A percentile compares a stretch with the other conserved stretches of the same genome.
phyloP scores from a whole-genome alignment of 805 yeast species.

The Candida methanosorbosa region DNA sequence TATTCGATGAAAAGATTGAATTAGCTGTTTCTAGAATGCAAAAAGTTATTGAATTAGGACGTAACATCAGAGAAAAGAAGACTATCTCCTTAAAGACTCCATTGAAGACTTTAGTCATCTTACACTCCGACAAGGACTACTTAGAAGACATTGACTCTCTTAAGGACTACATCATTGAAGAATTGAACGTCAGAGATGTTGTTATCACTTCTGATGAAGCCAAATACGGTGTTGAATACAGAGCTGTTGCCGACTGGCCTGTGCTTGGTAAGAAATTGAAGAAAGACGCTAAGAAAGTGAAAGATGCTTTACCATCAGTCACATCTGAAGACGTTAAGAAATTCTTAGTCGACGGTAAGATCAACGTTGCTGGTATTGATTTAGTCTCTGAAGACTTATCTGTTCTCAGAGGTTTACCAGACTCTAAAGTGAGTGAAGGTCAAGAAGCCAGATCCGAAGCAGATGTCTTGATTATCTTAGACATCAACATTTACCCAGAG shows the following conservation, averaged over 20 bases:
- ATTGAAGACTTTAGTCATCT: slow-evolving; percentile 74
- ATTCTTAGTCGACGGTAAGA: slow-evolving; percentile 62
- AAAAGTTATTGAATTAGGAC: slow-evolving; percentile 90
- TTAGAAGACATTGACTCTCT: slow-evolving; percentile 71
- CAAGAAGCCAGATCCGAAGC: slow-evolving; percentile 82
- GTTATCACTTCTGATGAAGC: slow-evolving; percentile 85
- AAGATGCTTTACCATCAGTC: slow-evolving; percentile 81
- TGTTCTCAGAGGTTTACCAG: slow-evolving; percentile 85
- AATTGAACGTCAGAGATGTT: slow-evolving; percentile 84
- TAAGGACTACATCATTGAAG: slow-evolving; percentile 76
- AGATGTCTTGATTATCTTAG: slow-evolving; percentile 85
- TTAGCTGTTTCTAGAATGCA: slow-evolving; percentile 92
- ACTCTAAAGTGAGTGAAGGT: slow-evolving; percentile 51
- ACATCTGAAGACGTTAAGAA: slow-evolving; percentile 76
- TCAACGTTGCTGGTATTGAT: slow-evolving; percentile 83
- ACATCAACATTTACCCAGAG: slow-evolving; percentile 79
- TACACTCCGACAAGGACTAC: slow-evolving; percentile 71
- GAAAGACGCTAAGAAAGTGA: slow-evolving; percentile 88
- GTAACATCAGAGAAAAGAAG: slow-evolving; percentile 95
- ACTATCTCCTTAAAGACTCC: slow-evolving; percentile 92
- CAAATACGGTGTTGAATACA: slow-evolving; percentile 85
- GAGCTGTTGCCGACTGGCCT: slow-evolving; percentile 98
- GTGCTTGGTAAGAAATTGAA: slow-evolving; percentile 94
- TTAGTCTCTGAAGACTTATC: slow-evolving; percentile 82
- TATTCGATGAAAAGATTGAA: slow-evolving; percentile 78